These are phyloP conservation scores for Lactarius hatsudake DNA, from an alignment of 768 basidiomycete genomes.

Conservation along the genomic window DNA sequence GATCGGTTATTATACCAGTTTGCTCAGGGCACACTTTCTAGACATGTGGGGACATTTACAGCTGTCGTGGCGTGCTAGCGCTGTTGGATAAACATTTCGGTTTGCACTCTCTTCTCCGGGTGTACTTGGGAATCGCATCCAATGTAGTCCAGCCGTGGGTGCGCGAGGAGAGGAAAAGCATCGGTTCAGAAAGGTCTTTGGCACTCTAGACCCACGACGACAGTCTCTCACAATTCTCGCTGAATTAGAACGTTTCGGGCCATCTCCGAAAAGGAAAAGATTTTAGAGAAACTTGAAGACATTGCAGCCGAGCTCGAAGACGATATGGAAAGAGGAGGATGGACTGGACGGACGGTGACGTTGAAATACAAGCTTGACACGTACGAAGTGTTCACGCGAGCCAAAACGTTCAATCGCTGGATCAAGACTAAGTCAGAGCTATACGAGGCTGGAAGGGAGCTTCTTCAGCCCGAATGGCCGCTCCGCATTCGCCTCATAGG, in stretches of 20 bases:
- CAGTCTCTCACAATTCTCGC: not conserved
- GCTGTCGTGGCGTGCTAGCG: conserved; percentile 65
- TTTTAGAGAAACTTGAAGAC: conserved; percentile 74
- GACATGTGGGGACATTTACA: conserved; percentile 90
- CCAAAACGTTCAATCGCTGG: conserved; percentile 75
- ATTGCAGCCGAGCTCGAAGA: conserved; percentile 77
- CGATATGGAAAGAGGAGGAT: conserved; percentile 77
- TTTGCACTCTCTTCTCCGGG: conserved; percentile 67
- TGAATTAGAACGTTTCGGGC: conserved; percentile 69
- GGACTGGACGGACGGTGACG: conserved; percentile 85
- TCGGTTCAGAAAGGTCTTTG: conserved; percentile 80
- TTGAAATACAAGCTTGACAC: conserved; percentile 92
- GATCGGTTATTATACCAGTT: not conserved
- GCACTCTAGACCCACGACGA: not conserved
- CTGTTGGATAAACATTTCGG: conserved; percentile 90
- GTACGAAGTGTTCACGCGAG: conserved; percentile 83
- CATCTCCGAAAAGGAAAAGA: conserved; percentile 58
- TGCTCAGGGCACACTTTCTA: conserved; percentile 31
- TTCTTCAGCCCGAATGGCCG: conserved; percentile 78
- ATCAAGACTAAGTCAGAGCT: conserved; percentile 74
- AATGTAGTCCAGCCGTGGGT: conserved; percentile 74
- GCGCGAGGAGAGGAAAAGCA: conserved; percentile 86
- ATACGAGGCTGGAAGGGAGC: conserved; percentile 75
- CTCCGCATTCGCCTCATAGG: conserved; percentile 83
- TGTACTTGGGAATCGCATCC: conserved; percentile 82